Evolutionary conservation across 148 eudicot genomes (phyloP).

Genomic region (Fagopyrum homotropicum): DNA sequence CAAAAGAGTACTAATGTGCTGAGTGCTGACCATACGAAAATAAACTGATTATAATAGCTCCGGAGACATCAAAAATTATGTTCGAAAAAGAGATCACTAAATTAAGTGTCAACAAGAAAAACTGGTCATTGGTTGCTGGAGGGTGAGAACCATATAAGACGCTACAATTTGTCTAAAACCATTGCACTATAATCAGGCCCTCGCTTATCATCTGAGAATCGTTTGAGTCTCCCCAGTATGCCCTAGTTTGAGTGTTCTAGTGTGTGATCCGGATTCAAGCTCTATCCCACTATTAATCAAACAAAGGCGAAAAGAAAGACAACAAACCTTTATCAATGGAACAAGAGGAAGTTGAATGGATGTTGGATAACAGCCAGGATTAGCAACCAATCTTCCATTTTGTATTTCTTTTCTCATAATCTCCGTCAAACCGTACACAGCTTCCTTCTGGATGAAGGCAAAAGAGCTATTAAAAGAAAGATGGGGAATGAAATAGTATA

Average conservation of each 20-base stretch:
- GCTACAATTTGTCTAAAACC: not conserved
- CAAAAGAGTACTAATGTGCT: not conserved
- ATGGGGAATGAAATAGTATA: not conserved
- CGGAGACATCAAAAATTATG: not conserved
- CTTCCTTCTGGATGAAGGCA: slow-evolving; percentile 55
- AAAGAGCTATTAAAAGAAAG: slow-evolving; percentile 10
- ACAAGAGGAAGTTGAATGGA: slow-evolving; percentile 83
- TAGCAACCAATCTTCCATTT: slow-evolving; percentile 77
- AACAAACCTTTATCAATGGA: slow-evolving; percentile 70
- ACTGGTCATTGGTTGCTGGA: not conserved
- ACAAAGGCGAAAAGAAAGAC: slow-evolving; percentile 11
- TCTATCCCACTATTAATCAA: not conserved
- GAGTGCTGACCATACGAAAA: not conserved
- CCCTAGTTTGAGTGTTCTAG: not conserved
- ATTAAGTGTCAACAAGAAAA: not conserved
- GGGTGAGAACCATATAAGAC: not conserved
- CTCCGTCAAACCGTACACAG: slow-evolving; percentile 92
- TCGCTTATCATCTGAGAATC: not conserved
- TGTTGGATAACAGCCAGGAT: slow-evolving; percentile 98
- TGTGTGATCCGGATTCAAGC: not conserved
- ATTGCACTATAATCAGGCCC: too few species aligned
- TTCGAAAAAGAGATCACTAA: not conserved
- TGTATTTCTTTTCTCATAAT: slow-evolving; percentile 52
- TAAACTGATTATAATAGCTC: not conserved
- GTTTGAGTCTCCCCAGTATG: not conserved